phyloP scores from a whole-genome alignment of 1,139 yeast genomes.

The Kodamaea alishanica region DNA sequence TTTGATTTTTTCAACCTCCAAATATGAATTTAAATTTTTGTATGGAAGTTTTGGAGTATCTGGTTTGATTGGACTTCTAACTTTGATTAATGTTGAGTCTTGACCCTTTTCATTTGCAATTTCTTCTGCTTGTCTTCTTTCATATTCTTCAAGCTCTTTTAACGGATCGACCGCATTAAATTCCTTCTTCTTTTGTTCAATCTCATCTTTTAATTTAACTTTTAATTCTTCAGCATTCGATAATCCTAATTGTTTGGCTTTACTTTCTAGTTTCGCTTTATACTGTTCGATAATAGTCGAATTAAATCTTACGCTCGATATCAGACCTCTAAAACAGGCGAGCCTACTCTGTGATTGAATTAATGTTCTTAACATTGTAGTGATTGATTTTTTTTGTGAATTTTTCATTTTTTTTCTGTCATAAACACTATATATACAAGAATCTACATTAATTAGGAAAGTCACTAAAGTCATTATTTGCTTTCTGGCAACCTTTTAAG shows the following conservation, averaged over 20 bases:
- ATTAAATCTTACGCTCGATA: no score
- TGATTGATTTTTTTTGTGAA: no score
- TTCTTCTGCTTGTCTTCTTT: slow-evolving; percentile 34
- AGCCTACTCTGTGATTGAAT: no score
- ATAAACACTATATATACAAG: no score
- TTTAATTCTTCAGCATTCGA: slow-evolving; percentile 59
- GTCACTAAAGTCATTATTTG: background rate
- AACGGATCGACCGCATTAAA: slow-evolving; percentile 67
- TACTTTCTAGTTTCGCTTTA: slow-evolving; percentile 31
- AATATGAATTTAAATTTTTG: slow-evolving; percentile 66
- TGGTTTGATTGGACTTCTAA: slow-evolving; percentile 47
- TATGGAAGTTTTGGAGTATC: slow-evolving; percentile 50
- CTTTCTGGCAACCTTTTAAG: slow-evolving; percentile 15
- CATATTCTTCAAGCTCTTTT: slow-evolving; percentile 59
- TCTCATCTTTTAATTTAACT: slow-evolving; percentile 57
- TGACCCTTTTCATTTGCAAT: slow-evolving; percentile 23
- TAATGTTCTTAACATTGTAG: no score
- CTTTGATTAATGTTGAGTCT: slow-evolving; percentile 23
- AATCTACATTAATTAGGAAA: no score
- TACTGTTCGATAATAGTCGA: slow-evolving; percentile 15
- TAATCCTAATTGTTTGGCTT: slow-evolving; percentile 37
- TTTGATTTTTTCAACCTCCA: slow-evolving; percentile 64
- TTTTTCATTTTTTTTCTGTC: no score
- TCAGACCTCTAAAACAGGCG: no score
- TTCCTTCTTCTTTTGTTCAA: slow-evolving; percentile 53